Conservation (phyloP, 306 rosid species). For the Carpinus viminea region DNA sequence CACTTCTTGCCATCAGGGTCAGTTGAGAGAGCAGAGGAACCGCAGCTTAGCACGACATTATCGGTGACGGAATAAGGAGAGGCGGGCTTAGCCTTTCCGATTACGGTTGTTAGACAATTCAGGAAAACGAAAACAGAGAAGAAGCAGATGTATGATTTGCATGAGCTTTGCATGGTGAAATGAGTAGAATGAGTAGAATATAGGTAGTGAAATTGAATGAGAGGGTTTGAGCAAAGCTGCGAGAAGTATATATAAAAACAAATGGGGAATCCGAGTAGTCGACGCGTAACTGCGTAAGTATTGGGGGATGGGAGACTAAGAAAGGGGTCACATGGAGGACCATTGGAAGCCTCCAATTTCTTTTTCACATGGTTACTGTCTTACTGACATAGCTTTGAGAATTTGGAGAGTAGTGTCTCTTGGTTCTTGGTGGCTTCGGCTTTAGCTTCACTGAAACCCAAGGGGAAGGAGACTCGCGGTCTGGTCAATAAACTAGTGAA, state of each 20-base stretch:
- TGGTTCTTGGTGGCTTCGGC: not conserved
- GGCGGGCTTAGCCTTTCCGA: not conserved
- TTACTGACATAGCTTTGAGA: too few relatives aligned
- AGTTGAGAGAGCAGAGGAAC: not conserved
- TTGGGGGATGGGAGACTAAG: not conserved
- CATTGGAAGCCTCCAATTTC: not conserved
- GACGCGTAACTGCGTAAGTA: not conserved
- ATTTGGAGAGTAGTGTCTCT: not conserved
- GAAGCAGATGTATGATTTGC: not conserved
- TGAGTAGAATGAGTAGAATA: not conserved
- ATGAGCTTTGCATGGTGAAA: not conserved
- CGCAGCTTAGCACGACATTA: not conserved
- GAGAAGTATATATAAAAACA: not conserved
- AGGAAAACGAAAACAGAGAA: not conserved
- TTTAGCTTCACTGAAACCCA: not conserved
- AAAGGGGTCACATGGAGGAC: not conserved
- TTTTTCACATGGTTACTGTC: too few relatives aligned
- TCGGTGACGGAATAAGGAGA: not conserved
- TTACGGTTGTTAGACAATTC: not conserved
- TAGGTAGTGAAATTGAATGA: too few relatives aligned
- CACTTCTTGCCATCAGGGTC: not conserved
- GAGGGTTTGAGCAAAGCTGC: not conserved
- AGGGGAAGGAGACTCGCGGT: not conserved
- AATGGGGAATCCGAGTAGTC: not conserved
- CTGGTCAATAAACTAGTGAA: not conserved